These are phyloP conservation scores for Clonostachys chloroleuca DNA, from an alignment of 2,329 filamentous ascomycete species.

Conservation along the genomic window DNA sequence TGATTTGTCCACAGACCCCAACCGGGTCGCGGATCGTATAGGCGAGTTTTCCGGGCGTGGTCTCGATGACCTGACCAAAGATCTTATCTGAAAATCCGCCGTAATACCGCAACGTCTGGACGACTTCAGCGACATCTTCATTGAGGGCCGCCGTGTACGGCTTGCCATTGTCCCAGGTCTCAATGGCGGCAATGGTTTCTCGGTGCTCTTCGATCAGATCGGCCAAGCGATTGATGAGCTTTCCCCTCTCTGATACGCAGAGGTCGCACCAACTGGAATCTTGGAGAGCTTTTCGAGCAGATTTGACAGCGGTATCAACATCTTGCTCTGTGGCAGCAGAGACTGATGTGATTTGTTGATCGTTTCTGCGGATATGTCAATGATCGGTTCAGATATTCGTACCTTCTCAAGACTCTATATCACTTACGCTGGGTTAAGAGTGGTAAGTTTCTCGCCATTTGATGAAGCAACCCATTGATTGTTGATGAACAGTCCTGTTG, in stretches of 20 bases:
- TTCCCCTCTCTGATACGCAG: constrained; percentile 57
- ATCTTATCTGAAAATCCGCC: constrained; percentile 70
- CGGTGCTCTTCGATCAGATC: constrained; percentile 62
- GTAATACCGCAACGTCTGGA: constrained; percentile 54
- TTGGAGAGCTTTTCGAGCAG: constrained; percentile 60
- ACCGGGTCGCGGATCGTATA: constrained; percentile 67
- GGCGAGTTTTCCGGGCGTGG: constrained; percentile 56
- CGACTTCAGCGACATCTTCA: constrained; percentile 45
- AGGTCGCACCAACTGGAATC: constrained; percentile 63
- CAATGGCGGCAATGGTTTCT: constrained; percentile 36
- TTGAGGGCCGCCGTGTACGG: constrained; percentile 54
- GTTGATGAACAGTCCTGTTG: constrained; percentile 77
- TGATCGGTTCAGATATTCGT: not conserved
- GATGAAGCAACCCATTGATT: constrained; percentile 71
- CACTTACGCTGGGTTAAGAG: constrained; percentile 65
- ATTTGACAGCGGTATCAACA: constrained; percentile 11
- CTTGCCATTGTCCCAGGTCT: constrained; percentile 75
- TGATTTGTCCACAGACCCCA: constrained; percentile 64
- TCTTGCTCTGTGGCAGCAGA: constrained; percentile 7
- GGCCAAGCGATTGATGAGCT: constrained; percentile 63
- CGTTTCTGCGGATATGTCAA: constrained; percentile 4
- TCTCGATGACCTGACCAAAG: constrained; percentile 64
- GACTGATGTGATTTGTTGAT: constrained; percentile 7
- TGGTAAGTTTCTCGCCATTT: constrained; percentile 58
- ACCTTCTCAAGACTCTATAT: not conserved